Conservation (phyloP, 768 basidiomycete genomes). For the Kwoniella mangroviensis region DNA sequence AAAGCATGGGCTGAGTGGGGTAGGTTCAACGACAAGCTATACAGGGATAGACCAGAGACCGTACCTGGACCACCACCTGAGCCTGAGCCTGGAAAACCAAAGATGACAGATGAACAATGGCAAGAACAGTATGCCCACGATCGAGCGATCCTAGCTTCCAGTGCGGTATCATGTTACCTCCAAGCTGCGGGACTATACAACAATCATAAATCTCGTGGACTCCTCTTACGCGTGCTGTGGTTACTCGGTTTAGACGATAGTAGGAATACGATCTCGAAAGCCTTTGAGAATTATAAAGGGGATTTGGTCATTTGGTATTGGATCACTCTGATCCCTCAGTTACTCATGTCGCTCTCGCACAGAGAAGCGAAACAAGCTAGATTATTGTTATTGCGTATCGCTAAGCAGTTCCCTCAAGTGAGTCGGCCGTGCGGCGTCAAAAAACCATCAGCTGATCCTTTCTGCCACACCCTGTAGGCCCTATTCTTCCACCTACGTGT, state of each 20-base stretch:
- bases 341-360: conserved; percentile 84
- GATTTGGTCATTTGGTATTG: conserved; percentile 98
- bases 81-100: conserved; percentile 51
- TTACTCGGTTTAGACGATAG: conserved; percentile 88
- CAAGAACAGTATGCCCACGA: conserved; percentile 42
- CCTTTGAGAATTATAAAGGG: conserved; percentile 91
- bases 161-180: conserved; percentile 95
- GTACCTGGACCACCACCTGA: conserved; percentile 45
- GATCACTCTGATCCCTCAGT: conserved; percentile 95
- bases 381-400: conserved; percentile 83
- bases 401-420: conserved; percentile 90
- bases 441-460: not conserved
- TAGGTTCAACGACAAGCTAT: conserved; percentile 86
- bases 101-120: conserved; percentile 51
- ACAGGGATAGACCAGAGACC: conserved; percentile 74
- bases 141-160: conserved; percentile 69
- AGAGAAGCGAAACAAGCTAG: conserved; percentile 92
- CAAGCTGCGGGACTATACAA: conserved; percentile 97
- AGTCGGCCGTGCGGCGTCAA: conserved; percentile 34
- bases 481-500: conserved; percentile 94
- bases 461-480: conserved; percentile 64
- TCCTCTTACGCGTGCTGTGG: conserved; percentile 94
- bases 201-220: conserved; percentile 85
- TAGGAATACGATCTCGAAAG: conserved; percentile 54
- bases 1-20: conserved; percentile 99